Evolutionary conservation across 1,284 basidiomycete species (phyloP).

Genomic region (Sphagnurus paluster): DNA sequence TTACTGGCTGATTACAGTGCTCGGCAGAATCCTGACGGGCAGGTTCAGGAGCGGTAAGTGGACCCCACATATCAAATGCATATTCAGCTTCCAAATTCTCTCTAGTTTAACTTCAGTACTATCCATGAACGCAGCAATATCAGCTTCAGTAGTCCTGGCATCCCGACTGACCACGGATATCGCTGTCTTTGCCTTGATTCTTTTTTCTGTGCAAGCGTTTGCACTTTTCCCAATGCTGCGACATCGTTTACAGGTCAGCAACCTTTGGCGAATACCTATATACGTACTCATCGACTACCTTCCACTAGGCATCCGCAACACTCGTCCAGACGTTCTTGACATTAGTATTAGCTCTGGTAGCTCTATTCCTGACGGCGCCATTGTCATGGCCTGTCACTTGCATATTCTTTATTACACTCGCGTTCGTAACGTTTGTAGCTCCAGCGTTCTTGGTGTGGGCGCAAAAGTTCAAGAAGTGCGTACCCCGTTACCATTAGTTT

Average conservation of each 20-base stretch:
- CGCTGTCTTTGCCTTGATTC: constrained; percentile 88
- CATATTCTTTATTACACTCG: constrained; percentile 50
- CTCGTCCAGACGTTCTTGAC: constrained; percentile 53
- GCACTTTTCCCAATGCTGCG: constrained; percentile 84
- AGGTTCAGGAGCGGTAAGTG: constrained; percentile 41
- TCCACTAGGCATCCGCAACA: constrained; percentile 43
- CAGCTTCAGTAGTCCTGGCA: constrained; percentile 91
- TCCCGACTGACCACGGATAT: constrained; percentile 84
- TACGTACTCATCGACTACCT: constrained; percentile 2
- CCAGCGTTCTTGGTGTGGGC: constrained; percentile 78
- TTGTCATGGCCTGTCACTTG: constrained; percentile 54
- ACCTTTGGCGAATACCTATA: constrained; percentile 5
- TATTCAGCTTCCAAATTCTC: background rate
- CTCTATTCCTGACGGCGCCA: constrained; percentile 51
- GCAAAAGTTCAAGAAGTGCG: constrained; percentile 82
- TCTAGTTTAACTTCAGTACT: constrained; percentile 83
- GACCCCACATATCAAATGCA: constrained; percentile 2
- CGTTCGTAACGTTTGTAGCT: constrained; percentile 66
- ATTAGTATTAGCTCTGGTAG: constrained; percentile 42
- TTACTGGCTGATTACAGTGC: constrained; percentile 54
- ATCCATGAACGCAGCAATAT: constrained; percentile 94
- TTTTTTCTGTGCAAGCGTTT: constrained; percentile 86
- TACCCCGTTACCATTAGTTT: background rate
- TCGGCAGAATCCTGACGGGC: constrained; percentile 48
- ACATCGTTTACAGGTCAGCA: constrained; percentile 71